Base-by-base conservation (phyloP, 441 rosid species). In the Cnidoscolus chayamansa region DNA sequence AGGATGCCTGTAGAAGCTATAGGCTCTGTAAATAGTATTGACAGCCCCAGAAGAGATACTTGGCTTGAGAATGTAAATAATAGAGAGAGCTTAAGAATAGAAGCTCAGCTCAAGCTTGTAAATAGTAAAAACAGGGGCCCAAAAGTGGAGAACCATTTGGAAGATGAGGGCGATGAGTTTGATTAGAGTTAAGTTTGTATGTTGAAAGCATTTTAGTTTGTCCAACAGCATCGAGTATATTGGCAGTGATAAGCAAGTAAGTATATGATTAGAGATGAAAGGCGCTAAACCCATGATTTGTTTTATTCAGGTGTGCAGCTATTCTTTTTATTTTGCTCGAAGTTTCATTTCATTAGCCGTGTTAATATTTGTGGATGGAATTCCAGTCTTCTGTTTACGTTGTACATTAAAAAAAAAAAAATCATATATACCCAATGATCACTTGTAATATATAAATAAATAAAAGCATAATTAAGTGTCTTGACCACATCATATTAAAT, bases 21-120 rank as follows among this genome's bases (percentile, higher is more conserved):
- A 78, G 89, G 82, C 74, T 72, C 8, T 81, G 89, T 88, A 84
- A 78, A 88, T 85, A 78, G 72, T 53, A 78, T 57, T 37, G 74
- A 59, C 72, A 72, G 74, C 78, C 77, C 73, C 47, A 66, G 67
- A 75, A 56, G 74, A 48, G 59, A 69, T 66, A 76, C 74, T 31
- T 73, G 43, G 82, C 79, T 77, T 71, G 85, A 79, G 79, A 79
- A 56, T 88, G 92, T 88, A 88, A 86, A 88, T 84, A 85, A 79
- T 75, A 86, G 80, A 56, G 87, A 81, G 76, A 81, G 80, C 81
- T 81, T 53, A 72, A 73, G 72, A 63, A 70, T 48, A 73, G 87
- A 83, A 79, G 83, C 79, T 80, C 86, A 79, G 67, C 83, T 74
- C 76, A 80, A 73, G 82, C 77, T 81, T 86, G 88, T 86, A 86